Evolutionary conservation across 768 basidiomycete genomes (phyloP), one percentile per base, ranked within the genome.

Genomic region (Russula earlei): DNA sequence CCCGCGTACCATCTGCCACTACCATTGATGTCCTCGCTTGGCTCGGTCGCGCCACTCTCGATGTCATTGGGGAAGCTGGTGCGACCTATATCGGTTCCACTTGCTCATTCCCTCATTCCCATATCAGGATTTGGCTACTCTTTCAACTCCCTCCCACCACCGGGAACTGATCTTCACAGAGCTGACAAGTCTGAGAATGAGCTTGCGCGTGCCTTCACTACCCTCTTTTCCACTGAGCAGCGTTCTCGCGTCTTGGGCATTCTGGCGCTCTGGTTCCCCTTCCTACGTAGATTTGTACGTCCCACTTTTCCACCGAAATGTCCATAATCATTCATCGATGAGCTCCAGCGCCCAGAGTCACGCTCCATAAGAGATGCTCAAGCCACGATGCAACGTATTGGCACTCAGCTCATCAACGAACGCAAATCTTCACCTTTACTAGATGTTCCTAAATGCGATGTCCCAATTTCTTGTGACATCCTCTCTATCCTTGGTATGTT

Each of bases 51-150:
- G 77, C 78, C 47, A 88, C 87, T 4, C 72, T 91, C 9, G 89
- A 91, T 59, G 78, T 87, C 52, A 89, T 92, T 49, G 87, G 87
- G 9, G 71, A 85, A 36, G 83, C 87, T 6, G 83, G 82, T 75
- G 61, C 41, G 67, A 6, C 22, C 37, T 33, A 38, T 38, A 9
- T 22, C 36, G 4, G 17, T 52, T 8, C 49, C 27, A 24, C n/a
- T 45, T 33, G 25, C 42, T 8, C 44, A 25, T 50, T 2, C 17
- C 34, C 24, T 48, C n/a, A 36, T 34, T 29, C 10, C 3, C 29
- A 29, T 5, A 45, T 14, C 73, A 70, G 82, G 84, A 62, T 87
- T 84, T 63, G 72, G 68, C 62, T 78, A 74, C 66, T 64, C 69
- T 17, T 82, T 85, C 69, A 69, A 79, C 51, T 71, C 83, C 9